phyloP scores from a whole-genome alignment of 257 asterid species.

The Solanum gracilifrons region DNA sequence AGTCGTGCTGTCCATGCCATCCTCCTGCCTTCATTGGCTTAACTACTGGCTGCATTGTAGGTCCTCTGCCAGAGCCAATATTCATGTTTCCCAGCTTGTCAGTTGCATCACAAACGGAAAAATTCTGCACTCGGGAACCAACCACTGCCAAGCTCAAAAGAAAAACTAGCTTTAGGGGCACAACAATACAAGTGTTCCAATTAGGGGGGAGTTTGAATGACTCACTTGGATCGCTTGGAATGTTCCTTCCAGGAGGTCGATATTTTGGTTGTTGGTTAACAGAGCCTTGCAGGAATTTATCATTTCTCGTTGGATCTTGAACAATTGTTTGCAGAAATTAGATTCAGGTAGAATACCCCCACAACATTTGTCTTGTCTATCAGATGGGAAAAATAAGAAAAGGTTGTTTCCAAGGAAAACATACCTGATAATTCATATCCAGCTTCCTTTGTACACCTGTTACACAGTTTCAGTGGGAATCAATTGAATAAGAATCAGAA shows the following conservation, averaged over 20 bases:
- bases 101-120: slow-evolving; percentile 34
- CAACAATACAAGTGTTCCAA: not conserved
- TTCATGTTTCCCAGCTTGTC: slow-evolving; percentile 50
- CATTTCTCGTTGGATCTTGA: slow-evolving; percentile 35
- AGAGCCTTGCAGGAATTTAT: slow-evolving; percentile 28
- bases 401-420: not conserved
- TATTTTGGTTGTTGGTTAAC: slow-evolving; percentile 61
- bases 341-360: not conserved
- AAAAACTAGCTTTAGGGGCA: not conserved
- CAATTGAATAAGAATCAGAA: not conserved
- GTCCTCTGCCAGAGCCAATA: slow-evolving; percentile 35
- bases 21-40: slow-evolving; percentile 84
- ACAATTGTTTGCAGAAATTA: not conserved
- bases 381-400: not conserved
- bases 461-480: not conserved
- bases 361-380: not conserved
- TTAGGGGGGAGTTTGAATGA: not conserved
- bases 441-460: slow-evolving; percentile 72
- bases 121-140: slow-evolving; percentile 22
- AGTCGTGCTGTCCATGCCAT: slow-evolving; percentile 46
- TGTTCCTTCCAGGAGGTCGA: slow-evolving; percentile 56
- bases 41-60: slow-evolving; percentile 31
- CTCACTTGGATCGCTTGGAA: slow-evolving; percentile 34
- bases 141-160: slow-evolving; percentile 10
- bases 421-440: slow-evolving; percentile 63